phyloP scores from a whole-genome alignment of 2,329 filamentous ascomycete species.

The Ascochyta fabae region DNA sequence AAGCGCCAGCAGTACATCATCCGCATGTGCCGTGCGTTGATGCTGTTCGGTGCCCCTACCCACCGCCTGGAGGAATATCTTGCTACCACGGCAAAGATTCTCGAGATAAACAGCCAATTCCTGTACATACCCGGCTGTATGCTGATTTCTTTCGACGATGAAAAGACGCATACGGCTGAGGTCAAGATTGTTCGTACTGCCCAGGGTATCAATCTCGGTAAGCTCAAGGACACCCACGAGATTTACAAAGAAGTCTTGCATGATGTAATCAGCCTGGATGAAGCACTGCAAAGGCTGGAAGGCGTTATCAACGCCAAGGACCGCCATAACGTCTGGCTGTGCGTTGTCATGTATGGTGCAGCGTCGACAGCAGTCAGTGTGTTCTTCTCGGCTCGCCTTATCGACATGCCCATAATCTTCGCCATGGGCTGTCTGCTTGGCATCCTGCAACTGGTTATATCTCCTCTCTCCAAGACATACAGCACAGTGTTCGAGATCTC shows the following conservation, averaged over 20 bases:
- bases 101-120: conserved; percentile 87
- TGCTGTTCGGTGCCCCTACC: conserved; percentile 88
- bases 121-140: conserved; percentile 90
- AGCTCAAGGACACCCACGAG: conserved; percentile 74
- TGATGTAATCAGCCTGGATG: conserved; percentile 72
- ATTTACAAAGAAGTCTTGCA: conserved; percentile 82
- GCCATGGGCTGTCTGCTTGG: conserved; percentile 75
- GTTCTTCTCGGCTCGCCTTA: conserved; percentile 76
- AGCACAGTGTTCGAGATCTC: conserved; percentile 57
- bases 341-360: conserved; percentile 73
- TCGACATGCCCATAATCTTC: conserved; percentile 81
- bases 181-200: conserved; percentile 74
- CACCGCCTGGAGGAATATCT: conserved; percentile 92
- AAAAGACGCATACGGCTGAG: conserved; percentile 74
- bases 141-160: conserved; percentile 87
- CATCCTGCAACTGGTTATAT: conserved; percentile 74
- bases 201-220: conserved; percentile 75
- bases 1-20: conserved; percentile 84
- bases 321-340: conserved; percentile 57
- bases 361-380: conserved; percentile 77
- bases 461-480: conserved; percentile 75
- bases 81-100: conserved; percentile 80
- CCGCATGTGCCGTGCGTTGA: conserved; percentile 81
- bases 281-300: conserved; percentile 69
- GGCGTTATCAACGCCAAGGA: conserved; percentile 64